These are phyloP conservation scores for Plasmodium malariae DNA, from an alignment of 169 alveolate species.

Conservation along the genomic window DNA sequence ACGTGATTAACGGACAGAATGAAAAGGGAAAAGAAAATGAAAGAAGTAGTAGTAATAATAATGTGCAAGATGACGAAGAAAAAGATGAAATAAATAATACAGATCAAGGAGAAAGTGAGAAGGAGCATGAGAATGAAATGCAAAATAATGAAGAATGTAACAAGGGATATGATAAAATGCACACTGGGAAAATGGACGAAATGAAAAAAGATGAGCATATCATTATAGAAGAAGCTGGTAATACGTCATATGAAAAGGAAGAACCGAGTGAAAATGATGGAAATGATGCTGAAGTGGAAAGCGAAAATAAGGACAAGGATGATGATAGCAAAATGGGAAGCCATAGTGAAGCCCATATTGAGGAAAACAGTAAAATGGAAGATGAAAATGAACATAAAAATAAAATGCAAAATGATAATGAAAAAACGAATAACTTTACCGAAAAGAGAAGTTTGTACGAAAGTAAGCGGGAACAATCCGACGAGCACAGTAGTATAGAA, in stretches of 20 bases:
- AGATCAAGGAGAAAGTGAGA: background rate
- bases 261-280: background rate
- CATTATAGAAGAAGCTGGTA: background rate
- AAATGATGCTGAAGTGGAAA: background rate
- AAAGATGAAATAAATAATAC: background rate
- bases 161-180: background rate
- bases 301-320: background rate
- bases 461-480: no score
- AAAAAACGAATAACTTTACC: background rate
- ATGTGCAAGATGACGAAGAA: background rate
- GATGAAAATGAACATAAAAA: background rate
- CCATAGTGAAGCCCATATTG: no score
- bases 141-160: background rate
- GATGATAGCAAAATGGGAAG: background rate
- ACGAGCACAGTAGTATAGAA: no score
- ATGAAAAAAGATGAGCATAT: background rate
- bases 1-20: background rate
- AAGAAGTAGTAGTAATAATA: background rate
- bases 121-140: background rate
- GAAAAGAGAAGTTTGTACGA: constrained; percentile 1
- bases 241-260: background rate
- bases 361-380: background rate
- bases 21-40: background rate
- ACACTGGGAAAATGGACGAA: background rate
- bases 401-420: background rate